These are phyloP conservation scores for Talaromyces sp. DNA, from an alignment of 2,329 filamentous ascomycete species.

Conservation along the genomic window DNA sequence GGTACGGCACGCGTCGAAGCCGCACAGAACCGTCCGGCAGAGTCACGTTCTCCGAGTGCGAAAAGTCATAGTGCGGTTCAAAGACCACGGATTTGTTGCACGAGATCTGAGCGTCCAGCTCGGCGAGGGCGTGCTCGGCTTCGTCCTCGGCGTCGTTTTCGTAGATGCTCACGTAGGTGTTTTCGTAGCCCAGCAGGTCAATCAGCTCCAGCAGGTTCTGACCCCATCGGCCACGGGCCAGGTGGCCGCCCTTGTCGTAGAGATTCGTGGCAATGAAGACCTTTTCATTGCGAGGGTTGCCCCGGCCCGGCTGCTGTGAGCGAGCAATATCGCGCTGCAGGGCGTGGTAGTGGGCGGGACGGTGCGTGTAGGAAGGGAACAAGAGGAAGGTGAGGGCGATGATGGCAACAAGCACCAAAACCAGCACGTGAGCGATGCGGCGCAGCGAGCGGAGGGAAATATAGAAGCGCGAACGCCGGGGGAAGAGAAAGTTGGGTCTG, in stretches of 20 bases:
- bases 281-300: slow-evolving; percentile 55
- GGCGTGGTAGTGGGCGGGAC: slow-evolving; percentile 47
- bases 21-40: slow-evolving; percentile 50
- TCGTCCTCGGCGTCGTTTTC: slow-evolving; percentile 61
- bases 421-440: slow-evolving; percentile 24
- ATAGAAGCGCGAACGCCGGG: background rate
- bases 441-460: slow-evolving; percentile 11
- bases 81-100: slow-evolving; percentile 53
- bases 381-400: slow-evolving; percentile 44
- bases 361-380: slow-evolving; percentile 52
- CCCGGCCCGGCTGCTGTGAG: slow-evolving; percentile 35
- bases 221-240: slow-evolving; percentile 62
- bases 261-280: slow-evolving; percentile 69
- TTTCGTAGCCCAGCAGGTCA: slow-evolving; percentile 59
- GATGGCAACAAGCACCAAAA: slow-evolving; percentile 25
- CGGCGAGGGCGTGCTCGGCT: slow-evolving; percentile 50
- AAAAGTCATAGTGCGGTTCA: slow-evolving; percentile 54
- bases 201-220: slow-evolving; percentile 56
- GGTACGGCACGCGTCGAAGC: slow-evolving; percentile 68
- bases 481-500: background rate
- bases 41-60: slow-evolving; percentile 52
- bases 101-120: slow-evolving; percentile 46
- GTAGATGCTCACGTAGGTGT: slow-evolving; percentile 68
- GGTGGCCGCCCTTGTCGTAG: slow-evolving; percentile 56
- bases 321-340: slow-evolving; percentile 25